Evolutionary conservation across 2,329 filamentous ascomycete genomes (phyloP).

Genomic region (Fonsecaea erecta): DNA sequence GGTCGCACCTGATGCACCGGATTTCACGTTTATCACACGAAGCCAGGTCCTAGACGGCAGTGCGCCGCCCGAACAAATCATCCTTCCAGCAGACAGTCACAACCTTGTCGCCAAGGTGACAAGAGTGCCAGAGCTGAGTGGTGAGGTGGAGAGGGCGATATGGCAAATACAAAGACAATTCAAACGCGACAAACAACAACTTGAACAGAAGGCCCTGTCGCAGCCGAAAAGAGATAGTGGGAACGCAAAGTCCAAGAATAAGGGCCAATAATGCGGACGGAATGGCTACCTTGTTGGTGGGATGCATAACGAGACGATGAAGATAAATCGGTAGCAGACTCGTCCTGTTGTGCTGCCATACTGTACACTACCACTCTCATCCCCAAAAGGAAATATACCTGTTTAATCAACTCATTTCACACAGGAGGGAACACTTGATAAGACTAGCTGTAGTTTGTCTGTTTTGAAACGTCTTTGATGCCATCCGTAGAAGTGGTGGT

Average conservation of each 20-base stretch:
- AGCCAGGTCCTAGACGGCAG: conserved; percentile 45
- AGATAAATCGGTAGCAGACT: background rate
- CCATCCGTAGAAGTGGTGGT: background rate
- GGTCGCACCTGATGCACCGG: conserved; percentile 43
- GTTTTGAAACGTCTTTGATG: background rate
- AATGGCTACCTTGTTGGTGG: background rate
- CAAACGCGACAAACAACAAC: conserved; percentile 18
- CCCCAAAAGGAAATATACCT: background rate
- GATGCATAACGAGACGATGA: background rate
- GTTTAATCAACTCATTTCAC: background rate
- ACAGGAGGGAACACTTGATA: background rate
- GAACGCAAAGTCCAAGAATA: background rate
- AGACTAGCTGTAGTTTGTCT: background rate
- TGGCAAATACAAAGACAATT: conserved; percentile 66
- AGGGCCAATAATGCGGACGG: background rate
- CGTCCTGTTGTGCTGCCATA: background rate
- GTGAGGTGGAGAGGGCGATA: conserved; percentile 75
- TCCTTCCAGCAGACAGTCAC: conserved; percentile 55
- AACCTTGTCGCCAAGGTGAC: conserved; percentile 65
- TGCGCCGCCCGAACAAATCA: conserved; percentile 50
- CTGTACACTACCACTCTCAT: background rate
- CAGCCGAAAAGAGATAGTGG: conserved; percentile 9
- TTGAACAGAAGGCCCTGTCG: conserved; percentile 8
- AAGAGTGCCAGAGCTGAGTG: conserved; percentile 69
- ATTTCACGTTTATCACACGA: conserved; percentile 41